A percentile compares a stretch with the other conserved stretches of the same genome.
Evolutionary conservation across 495 filamentous ascomycete species (phyloP).

Genomic region (Ramalina peruviana): DNA sequence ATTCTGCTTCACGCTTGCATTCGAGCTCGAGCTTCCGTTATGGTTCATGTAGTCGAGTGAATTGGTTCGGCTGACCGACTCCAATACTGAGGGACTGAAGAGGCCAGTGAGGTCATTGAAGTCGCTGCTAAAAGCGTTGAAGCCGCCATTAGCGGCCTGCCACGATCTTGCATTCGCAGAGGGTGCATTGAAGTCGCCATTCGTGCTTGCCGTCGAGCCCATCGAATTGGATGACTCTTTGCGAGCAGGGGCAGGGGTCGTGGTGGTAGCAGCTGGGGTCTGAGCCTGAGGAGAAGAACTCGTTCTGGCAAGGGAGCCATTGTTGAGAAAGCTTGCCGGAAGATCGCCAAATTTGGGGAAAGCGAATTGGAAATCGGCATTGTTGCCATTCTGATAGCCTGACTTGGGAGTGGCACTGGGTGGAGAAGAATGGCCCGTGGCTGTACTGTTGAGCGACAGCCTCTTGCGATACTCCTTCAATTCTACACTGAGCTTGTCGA

Average conservation of each 20-base stretch:
- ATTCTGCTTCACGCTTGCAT: neutral
- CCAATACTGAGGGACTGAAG: constrained; percentile 33
- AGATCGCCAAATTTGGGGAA: constrained; percentile 71
- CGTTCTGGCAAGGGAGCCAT: constrained; percentile 22
- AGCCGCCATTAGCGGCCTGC: neutral
- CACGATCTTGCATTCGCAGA: neutral
- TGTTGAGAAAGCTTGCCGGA: constrained; percentile 46
- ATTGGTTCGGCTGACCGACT: constrained; percentile 16
- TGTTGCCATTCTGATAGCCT: constrained; percentile 27
- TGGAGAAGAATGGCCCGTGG: constrained; percentile 32
- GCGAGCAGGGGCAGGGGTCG: constrained; percentile 15
- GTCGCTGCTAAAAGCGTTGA: constrained; percentile 23
- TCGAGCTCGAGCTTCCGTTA: constrained; percentile 1
- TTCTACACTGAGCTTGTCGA: constrained; percentile 77
- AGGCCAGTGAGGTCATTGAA: constrained; percentile 26
- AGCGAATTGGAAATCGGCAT: constrained; percentile 82
- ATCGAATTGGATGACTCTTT: constrained; percentile 16
- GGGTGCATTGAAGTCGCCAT: neutral
- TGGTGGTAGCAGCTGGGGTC: constrained; percentile 19
- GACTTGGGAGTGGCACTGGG: constrained; percentile 23
- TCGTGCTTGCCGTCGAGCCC: constrained; percentile 3
- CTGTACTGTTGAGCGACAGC: constrained; percentile 43
- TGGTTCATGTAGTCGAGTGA: constrained; percentile 13
- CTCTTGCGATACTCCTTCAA: constrained; percentile 82
- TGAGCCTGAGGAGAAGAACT: constrained; percentile 6